Conservation (phyloP, 2,329 filamentous ascomycete species). For the Fusarium hainanense region DNA sequence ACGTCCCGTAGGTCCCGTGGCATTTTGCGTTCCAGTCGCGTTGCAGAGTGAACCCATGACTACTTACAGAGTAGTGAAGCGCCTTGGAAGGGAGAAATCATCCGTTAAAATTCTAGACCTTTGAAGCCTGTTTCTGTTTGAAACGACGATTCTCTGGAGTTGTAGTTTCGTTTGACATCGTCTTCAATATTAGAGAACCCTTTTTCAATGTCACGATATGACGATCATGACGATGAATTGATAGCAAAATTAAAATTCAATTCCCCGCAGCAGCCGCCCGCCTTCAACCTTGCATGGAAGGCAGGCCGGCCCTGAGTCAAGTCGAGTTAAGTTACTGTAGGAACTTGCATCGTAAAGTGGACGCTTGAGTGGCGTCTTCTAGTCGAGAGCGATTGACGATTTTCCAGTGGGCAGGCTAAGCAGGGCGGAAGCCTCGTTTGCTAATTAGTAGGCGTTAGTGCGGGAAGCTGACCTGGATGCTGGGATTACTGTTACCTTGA, state of each 20-base stretch:
- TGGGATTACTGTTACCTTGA: neutral
- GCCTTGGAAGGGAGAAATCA: constrained; percentile 13
- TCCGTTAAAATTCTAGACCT: constrained; percentile 17
- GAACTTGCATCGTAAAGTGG: constrained; percentile 25
- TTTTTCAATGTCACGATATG: neutral
- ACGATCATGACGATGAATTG: constrained; percentile 17
- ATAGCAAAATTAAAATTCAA: constrained; percentile 4
- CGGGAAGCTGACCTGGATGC: constrained; percentile 13
- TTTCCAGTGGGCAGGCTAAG: constrained; percentile 24
- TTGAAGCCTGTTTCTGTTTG: constrained; percentile 14
- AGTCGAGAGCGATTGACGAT: constrained; percentile 28
- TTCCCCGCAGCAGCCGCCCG: constrained; percentile 33
- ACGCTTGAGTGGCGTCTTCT: constrained; percentile 33
- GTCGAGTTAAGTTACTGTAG: constrained; percentile 7
- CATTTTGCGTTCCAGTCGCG: constrained; percentile 33
- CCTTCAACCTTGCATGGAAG: neutral
- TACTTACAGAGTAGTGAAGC: neutral
- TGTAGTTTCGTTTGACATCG: neutral
- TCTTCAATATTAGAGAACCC: neutral
- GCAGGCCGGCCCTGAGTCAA: constrained; percentile 11
- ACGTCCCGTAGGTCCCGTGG: constrained; percentile 39
- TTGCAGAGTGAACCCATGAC: constrained; percentile 24
- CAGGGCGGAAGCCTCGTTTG: constrained; percentile 28
- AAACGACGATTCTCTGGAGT: constrained; percentile 14
- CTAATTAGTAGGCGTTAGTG: constrained; percentile 34